phyloP scores from a whole-genome alignment of 139 green algal species.

The Desmodesmus armatus region DNA sequence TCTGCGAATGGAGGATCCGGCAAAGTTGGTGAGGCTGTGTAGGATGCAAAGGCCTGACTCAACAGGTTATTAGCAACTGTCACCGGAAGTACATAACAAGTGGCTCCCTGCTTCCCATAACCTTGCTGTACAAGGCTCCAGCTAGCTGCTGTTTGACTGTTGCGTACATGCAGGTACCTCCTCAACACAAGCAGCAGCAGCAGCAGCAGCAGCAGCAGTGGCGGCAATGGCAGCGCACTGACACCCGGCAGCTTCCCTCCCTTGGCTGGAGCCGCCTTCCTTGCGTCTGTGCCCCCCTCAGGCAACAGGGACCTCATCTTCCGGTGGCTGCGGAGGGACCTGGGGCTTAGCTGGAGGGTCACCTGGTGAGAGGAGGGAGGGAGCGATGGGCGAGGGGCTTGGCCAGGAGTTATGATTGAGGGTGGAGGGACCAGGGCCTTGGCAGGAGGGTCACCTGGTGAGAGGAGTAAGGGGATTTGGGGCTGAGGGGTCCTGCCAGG shows the following conservation, averaged over 20 bases:
- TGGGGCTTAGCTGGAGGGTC: constrained; percentile 65
- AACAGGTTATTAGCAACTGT: too few relatives aligned
- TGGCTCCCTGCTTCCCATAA: too few relatives aligned
- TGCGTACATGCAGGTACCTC: constrained; percentile 24
- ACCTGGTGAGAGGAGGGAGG: constrained; percentile 79
- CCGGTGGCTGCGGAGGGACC: constrained; percentile 63
- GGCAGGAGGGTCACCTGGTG: constrained; percentile 80
- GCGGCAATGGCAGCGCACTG: background rate
- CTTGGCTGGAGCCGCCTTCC: constrained; percentile 66
- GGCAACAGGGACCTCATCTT: constrained; percentile 78
- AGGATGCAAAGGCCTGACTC: too few relatives aligned
- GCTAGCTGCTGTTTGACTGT: too few relatives aligned
- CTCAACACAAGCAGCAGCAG: constrained; percentile 35
- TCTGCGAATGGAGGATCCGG: too few relatives aligned
- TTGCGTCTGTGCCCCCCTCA: constrained; percentile 70
- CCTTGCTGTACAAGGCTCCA: too few relatives aligned
- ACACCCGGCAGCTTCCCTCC: constrained; percentile 25
- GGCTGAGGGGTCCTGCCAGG: background rate
- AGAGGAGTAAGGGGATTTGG: too few relatives aligned
- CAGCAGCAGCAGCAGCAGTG: constrained; percentile 18
- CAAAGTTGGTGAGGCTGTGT: too few relatives aligned
- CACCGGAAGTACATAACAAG: too few relatives aligned
- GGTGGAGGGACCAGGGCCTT: constrained; percentile 50
- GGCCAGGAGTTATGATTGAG: background rate
- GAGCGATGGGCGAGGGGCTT: background rate